Evolutionary conservation across 495 filamentous ascomycete species (phyloP), one percentile per base, ranked within the genome.

Genomic region (Penicillium subrubescens): DNA sequence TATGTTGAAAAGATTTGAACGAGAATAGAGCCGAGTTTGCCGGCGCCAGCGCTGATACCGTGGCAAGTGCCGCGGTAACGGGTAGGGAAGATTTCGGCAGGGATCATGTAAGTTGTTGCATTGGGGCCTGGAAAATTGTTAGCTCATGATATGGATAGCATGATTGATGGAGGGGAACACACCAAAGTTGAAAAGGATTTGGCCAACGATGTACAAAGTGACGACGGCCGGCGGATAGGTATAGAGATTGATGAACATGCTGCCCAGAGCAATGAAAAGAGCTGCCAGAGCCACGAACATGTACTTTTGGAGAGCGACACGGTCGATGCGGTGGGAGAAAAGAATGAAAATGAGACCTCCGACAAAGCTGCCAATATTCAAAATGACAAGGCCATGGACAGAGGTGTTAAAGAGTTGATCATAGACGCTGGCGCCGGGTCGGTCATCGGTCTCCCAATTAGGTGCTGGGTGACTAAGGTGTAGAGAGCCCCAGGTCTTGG

Each of bases 101-200:
- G 84, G 53, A 86, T 80, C 61, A 89, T 88, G 68, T 88, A 89
- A 1, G 83, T 87, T 34, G 87, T 83, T 25, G 83, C 83, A 66
- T 88, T 89, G 35, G 86, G 85, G 39, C 80, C 79, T 78, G 56
- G 11, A 15, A n/a, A 44, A 31, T 34, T 60, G 59, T 75, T 61
- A 68, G 61, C 39, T 41, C 34, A 43, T 27, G 17, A 15, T 58
- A 27, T 31, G 48, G n/a, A 35, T 31, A 15, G 5, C 4, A 29
- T 29, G 19, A 43, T 17, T 12, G 33, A 27, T 48, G 35, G 52
- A 10, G 31, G 33, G 34, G 19, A 65, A 65, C 60, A 31, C 71
- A 73, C 87, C 87, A 29, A 89, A 80, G 64, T 89, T 89, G 75
- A 89, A 90, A n/a, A 89, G 64, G 0, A 87, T 68, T 69, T 90